Base-by-base conservation (phyloP, 2,329 filamentous ascomycete species). In the Huntiella bhutanensis region DNA sequence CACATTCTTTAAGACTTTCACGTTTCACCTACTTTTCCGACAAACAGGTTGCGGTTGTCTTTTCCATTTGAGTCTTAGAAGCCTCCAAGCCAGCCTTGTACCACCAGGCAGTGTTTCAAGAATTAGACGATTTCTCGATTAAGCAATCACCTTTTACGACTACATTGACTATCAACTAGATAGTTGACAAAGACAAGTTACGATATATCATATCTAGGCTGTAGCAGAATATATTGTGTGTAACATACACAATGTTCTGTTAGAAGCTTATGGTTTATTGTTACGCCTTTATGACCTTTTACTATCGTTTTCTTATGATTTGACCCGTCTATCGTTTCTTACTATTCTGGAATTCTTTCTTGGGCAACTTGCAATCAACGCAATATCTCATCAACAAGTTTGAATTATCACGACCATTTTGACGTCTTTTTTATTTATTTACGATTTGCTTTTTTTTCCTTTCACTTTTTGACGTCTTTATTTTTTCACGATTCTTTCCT, bases 341-440 rank as follows among this genome's bases (percentile, higher is more conserved):
- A 28, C 22, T 28, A 28, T 28, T 28, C 22, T 28, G 22, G 7
- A 28, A 28, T 28, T 28, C 22, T 10, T 28, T 28, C 7, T 28
- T 28, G 22, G 22, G 22, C 22, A 28, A 28, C 22, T 28, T 28
- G 22, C 22, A 28, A 28, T 10, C 7, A 28, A 28, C 7, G 22
- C 22, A 10, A 28, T 28, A 28, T 28, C 22, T 43, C 33, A 43
- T 43, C 28, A 33, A 43, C 34, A 28, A 28, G 22, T 28, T 28
- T 28, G 22, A 28, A 28, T 28, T 34, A 43, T 43, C 28, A 35
- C 32, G 32, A 43, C 41, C 7, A 34, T n/a, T 13, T 43, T 43
- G 41, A 43, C 41, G 41, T 43, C 41, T 43, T 34, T 33, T 43
- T 16, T n/a, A n/a, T n/a, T n/a, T n/a, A n/a, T n/a, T 43, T 22